Evolutionary conservation across 495 filamentous ascomycete species (phyloP), one percentile per base, ranked within the genome.

Genomic region (Lineolata rhizophorae): DNA sequence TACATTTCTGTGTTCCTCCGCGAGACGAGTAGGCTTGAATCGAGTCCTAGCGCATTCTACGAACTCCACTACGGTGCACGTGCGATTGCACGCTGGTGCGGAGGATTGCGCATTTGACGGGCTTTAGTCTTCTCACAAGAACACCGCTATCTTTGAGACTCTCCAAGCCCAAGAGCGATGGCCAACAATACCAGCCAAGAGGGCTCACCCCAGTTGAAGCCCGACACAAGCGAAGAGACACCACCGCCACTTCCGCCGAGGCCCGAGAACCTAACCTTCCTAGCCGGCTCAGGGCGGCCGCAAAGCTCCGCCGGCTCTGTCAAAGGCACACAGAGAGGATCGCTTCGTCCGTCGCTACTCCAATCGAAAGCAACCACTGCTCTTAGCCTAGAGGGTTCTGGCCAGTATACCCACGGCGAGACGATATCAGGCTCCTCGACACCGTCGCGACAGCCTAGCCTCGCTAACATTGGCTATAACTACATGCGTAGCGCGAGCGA

Each of bases 341-440:
- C 11, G 25, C 32, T 8, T 34, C n/a, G 36, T 25, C 45, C 57
- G 35, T 47, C 65, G 29, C 51, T 46, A 18, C 46, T 87, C 22
- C 75, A 70, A 34, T 72, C 74, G 2, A 70, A 70, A 37, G 68
- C 83, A 19, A 94, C 84, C 6, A 92, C 80, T 0, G 80, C 81
- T 4, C 42, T 94, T 9, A 79, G 79, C 0, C 62, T 75, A 8
- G 67, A 76, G 40, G 81, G 85, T 39, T 72, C 82, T 30, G 66
- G 72, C 32, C 72, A 72, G 1, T 57, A 78, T 29, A 62, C 71
- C n/a, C 67, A 72, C 39, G 64, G 66, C n/a, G 70, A 75, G 44
- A 65, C 65, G 10, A 14, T 52, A 38, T 20, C 40, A 50, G 29
- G 57, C 44, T 45, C 18, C 3, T 34, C 30, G 15, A 26, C 40